Evolutionary conservation across 345 rosid species (phyloP), one percentile per base, ranked within the genome.

Genomic region (Eucalyptus decipiens): DNA sequence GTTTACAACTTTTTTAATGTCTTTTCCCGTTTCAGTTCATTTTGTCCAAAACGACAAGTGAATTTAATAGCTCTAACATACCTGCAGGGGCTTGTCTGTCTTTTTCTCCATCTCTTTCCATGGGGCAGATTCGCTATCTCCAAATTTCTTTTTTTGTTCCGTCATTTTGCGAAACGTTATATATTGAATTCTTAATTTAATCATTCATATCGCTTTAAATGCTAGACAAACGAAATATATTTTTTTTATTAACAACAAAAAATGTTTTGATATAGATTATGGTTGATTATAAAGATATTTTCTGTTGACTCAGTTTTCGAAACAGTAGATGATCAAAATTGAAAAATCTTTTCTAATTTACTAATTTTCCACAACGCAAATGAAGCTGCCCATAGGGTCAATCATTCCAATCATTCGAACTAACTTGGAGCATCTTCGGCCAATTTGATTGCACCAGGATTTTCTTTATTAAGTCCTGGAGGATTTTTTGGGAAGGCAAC

Each of bases 291-390:
- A 6, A 60, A 60, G 7, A 62, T 62, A 12, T 1, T 62, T 28
- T 62, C 32, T 28, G 3, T 28, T 28, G 14, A 62, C 69, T 62
- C 4, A 51, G 0, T 2, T 28, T 60, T 12, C 1, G 7, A 13
- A 28, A 3, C 32, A 13, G 15, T 14, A 30, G 15, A 14, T 6
- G 15, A 62, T 30, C 34, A 26, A 60, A 60, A 60, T 60, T 60
- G 67, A 62, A 65, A 65, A n/a, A 65, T 14, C 4, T 14, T 14
- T 12, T 65, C 19, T 16, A 0, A 65, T 7, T 65, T n/a, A 8
- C 3, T 2, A 65, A 72, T 37, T 37, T 72, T 72, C 11, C 28
- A 34, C 4, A 34, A 18, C 3, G 8, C 83, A 19, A 37, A 37
- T 72, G 83, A 24, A 76, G 26, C 24, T 0, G 45, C 6, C 28